phyloP scores from a whole-genome alignment of 2,329 filamentous ascomycete genomes.

The Neonectria hederae region DNA sequence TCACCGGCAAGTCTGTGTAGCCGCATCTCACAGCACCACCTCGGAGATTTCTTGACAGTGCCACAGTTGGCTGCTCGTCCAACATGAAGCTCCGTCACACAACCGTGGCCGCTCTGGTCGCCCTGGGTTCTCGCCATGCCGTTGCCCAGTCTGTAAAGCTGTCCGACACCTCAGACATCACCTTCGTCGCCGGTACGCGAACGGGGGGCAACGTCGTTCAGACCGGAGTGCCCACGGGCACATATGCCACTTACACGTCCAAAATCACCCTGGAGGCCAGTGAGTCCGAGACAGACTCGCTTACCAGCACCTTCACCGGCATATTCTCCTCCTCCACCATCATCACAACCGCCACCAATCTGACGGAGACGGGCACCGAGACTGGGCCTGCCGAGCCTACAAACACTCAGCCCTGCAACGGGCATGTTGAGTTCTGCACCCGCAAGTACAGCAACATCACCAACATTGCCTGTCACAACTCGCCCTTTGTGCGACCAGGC shows the following conservation, averaged over 20 bases:
- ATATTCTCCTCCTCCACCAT: constrained; percentile 51
- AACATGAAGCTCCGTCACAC: constrained; percentile 39
- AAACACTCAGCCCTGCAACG: constrained; percentile 84
- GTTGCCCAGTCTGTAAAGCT: constrained; percentile 44
- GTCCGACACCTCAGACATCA: constrained; percentile 46
- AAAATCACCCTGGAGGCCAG: constrained; percentile 37
- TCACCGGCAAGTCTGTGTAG: neutral
- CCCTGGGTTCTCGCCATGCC: constrained; percentile 36
- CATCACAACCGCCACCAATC: constrained; percentile 48
- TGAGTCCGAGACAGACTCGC: constrained; percentile 33
- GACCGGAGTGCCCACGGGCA: constrained; percentile 43
- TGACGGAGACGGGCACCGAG: constrained; percentile 55
- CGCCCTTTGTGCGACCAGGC: constrained; percentile 75
- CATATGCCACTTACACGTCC: constrained; percentile 39
- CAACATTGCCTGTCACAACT: constrained; percentile 81
- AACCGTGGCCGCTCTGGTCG: constrained; percentile 36
- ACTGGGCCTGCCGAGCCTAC: constrained; percentile 55
- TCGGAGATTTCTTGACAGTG: neutral
- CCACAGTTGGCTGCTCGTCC: neutral
- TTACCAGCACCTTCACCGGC: constrained; percentile 57
- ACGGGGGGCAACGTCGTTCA: constrained; percentile 50
- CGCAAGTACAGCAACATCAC: constrained; percentile 86
- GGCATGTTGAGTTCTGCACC: constrained; percentile 78
- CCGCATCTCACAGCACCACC: constrained; percentile 1
- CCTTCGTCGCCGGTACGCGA: constrained; percentile 50